Evolutionary conservation across 116 monocot genomes (phyloP).

Genomic region (Iris pallida): DNA sequence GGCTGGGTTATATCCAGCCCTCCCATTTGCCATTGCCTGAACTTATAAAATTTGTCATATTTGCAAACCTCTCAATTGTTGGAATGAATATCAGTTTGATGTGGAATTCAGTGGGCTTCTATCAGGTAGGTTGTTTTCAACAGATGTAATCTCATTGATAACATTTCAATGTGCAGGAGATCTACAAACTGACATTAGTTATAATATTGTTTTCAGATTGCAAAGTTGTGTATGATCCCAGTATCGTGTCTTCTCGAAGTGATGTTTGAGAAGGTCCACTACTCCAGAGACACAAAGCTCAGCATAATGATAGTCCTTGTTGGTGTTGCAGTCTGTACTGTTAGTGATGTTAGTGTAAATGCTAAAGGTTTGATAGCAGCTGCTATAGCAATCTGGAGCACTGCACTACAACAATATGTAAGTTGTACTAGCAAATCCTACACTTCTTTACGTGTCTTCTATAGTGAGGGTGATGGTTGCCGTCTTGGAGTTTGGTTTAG

Average conservation of each 20-base stretch:
- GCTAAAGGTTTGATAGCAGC: constrained; percentile 26
- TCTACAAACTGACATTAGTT: not conserved
- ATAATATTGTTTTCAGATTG: constrained; percentile 13
- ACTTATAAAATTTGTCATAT: constrained; percentile 21
- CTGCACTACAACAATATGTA: constrained; percentile 33
- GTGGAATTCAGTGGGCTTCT: constrained; percentile 31
- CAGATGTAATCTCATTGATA: not conserved
- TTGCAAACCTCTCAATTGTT: constrained; percentile 24
- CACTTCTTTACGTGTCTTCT: no score
- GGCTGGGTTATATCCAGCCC: constrained; percentile 20
- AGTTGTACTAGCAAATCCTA: not conserved
- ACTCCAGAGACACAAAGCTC: constrained; percentile 21
- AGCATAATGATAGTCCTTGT: constrained; percentile 23
- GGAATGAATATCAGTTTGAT: constrained; percentile 29
- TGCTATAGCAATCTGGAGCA: constrained; percentile 29
- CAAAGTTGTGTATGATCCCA: constrained; percentile 27
- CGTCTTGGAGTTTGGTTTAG: no score
- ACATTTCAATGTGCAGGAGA: not conserved
- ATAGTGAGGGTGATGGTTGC: no score
- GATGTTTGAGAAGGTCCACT: constrained; percentile 22
- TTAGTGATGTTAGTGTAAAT: constrained; percentile 22
- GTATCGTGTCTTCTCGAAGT: constrained; percentile 25
- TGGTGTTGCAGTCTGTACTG: constrained; percentile 23
- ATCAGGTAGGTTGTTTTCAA: constrained; percentile 11
- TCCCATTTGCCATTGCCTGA: constrained; percentile 20